phyloP scores from a whole-genome alignment of 768 basidiomycete genomes.

The Tricholoma sp. region DNA sequence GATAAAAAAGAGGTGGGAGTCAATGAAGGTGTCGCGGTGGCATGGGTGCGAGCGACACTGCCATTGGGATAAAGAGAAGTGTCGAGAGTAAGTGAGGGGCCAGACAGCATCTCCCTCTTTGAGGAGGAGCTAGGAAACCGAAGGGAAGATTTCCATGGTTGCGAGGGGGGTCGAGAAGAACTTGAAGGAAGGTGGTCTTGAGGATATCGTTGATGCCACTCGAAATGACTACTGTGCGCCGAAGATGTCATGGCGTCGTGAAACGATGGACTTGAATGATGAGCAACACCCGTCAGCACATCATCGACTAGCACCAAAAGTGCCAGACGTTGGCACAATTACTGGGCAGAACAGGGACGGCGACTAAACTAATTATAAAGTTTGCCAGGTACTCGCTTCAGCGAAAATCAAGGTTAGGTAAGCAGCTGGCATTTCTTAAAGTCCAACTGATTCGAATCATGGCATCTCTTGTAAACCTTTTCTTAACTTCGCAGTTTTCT shows the following conservation, averaged over 20 bases:
- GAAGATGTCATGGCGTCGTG: conserved; percentile 17
- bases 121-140: conserved; percentile 61
- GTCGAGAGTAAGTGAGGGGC: conserved; percentile 47
- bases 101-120: conserved; percentile 46
- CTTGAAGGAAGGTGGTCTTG: conserved; percentile 10
- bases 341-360: neutral
- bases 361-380: neutral
- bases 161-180: conserved; percentile 24
- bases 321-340: neutral
- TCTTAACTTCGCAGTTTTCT: too few species aligned
- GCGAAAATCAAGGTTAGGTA: conserved; percentile 4
- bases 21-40: conserved; percentile 43
- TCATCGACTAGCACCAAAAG: neutral
- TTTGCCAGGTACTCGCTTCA: neutral
- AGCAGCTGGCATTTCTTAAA: neutral
- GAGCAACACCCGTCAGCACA: conserved; percentile 1
- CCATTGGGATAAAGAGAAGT: conserved; percentile 33
- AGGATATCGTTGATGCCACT: conserved; percentile 14
- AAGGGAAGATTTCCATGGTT: conserved; percentile 71
- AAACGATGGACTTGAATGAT: neutral
- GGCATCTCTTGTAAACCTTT: too few species aligned
- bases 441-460: too few species aligned
- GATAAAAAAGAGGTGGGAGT: conserved; percentile 52
- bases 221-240: conserved; percentile 9
- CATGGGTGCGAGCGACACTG: conserved; percentile 33